These are phyloP conservation scores for Puya raimondii DNA, from an alignment of 176 grass and related monocot species.

Conservation along the genomic window DNA sequence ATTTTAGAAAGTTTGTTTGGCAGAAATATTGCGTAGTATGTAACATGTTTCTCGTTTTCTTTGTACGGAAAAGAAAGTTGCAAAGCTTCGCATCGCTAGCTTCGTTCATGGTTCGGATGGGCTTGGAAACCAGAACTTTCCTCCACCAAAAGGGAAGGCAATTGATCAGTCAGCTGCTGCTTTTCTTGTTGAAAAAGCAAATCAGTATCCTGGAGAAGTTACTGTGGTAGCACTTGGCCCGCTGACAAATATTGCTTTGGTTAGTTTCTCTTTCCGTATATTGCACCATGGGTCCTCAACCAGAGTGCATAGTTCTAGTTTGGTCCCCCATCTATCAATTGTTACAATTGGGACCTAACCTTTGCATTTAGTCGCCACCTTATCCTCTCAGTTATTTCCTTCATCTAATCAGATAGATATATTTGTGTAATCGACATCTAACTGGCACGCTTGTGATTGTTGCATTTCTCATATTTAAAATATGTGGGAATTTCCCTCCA, in stretches of 20 bases:
- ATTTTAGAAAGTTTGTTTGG: not conserved
- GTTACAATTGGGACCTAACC: too few species aligned
- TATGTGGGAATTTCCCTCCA: too few species aligned
- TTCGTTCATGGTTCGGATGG: constrained; percentile 82
- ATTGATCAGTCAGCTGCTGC: constrained; percentile 50
- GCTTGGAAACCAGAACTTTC: constrained; percentile 80
- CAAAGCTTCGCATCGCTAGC: constrained; percentile 70
- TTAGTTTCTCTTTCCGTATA: constrained; percentile 18
- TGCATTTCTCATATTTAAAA: too few species aligned
- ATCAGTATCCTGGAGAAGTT: constrained; percentile 66
- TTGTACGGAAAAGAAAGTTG: constrained; percentile 46
- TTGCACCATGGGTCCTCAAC: not conserved
- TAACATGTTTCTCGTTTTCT: constrained; percentile 7
- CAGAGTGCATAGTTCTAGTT: not conserved
- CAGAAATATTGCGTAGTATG: not conserved
- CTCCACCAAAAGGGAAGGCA: constrained; percentile 31
- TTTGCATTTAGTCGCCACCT: too few species aligned
- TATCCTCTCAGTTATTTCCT: too few species aligned
- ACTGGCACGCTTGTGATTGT: too few species aligned
- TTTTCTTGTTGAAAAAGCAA: constrained; percentile 75
- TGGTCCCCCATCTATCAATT: too few species aligned
- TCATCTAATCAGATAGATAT: too few species aligned
- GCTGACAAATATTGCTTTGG: constrained; percentile 86
- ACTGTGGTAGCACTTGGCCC: constrained; percentile 72
- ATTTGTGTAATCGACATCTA: too few species aligned